Evolutionary conservation across 805 yeast species (phyloP), one percentile per base, ranked within the genome.

Genomic region (Yamadazyma laniorum): DNA sequence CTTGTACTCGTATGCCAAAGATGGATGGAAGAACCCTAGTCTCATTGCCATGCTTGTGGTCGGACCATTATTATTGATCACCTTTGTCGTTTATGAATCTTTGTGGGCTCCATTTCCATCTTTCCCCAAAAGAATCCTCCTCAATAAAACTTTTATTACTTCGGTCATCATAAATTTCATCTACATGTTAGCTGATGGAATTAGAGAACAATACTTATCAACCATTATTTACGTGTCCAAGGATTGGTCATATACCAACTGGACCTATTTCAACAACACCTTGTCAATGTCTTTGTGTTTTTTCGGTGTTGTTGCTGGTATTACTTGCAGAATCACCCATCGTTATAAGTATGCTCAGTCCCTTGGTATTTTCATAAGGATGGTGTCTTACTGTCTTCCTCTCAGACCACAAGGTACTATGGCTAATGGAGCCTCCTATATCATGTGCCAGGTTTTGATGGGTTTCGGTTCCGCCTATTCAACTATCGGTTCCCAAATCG

Each of bases 1-100:
- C 1, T 47, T 68, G 4, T 59, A 63, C 40, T 18, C 55, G 1
- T 37, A 54, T 29, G 70, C 70, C 15, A 37, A 50, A 18, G 53
- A 55, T 21, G 59, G 59, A 5, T 68, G 67, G 63, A 47, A 40
- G n/a, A 62, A 63, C 40, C 70, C 70, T 18, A 57, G 62, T 33
- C 52, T 70, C 50, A 70, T 70, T 42, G 74, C 67, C 21, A 66
- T 69, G 74, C 48, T 67, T 16, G 56, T 63, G 28, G 59, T 65
- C 42, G 74, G 75, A 42, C 59, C 61, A 27, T 42, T 59, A 6
- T 39, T 68, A 5, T 50, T 70, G 40, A 53, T 64, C 16, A 43
- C 43, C 5, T 68, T 60, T 37, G 54, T 51, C 5, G 25, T 65
- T 15, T 67, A 61, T 50, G 75, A 71, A 49, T 49, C 53, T 35